Conservation (phyloP, 2,329 filamentous ascomycete genomes). For the Byssochlamys sp. region DNA sequence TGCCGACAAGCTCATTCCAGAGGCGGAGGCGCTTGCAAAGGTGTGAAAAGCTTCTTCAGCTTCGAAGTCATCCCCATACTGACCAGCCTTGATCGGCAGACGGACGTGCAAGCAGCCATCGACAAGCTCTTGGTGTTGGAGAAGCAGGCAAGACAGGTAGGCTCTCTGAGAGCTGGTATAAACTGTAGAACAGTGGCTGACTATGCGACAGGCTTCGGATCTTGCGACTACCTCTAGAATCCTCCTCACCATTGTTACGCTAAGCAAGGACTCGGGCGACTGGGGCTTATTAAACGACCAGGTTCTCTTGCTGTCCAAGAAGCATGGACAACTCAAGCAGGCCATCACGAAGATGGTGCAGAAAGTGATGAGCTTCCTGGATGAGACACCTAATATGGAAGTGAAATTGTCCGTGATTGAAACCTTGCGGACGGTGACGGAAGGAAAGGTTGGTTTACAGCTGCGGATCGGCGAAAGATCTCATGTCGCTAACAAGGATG, state of each 20-base stretch:
- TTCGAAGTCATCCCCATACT: slow-evolving; percentile 6
- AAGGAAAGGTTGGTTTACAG: slow-evolving; percentile 62
- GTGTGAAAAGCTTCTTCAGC: slow-evolving; percentile 39
- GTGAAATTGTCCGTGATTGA: slow-evolving; percentile 91
- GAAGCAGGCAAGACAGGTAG: slow-evolving; percentile 92
- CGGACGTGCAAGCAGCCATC: slow-evolving; percentile 72
- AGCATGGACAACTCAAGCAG: slow-evolving; percentile 98
- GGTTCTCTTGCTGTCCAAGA: slow-evolving; percentile 90
- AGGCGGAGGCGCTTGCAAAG: slow-evolving; percentile 81
- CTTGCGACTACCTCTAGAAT: slow-evolving; percentile 87
- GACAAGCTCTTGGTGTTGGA: slow-evolving; percentile 87
- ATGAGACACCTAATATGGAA: slow-evolving; percentile 72
- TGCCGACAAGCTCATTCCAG: slow-evolving; percentile 80
- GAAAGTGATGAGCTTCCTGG: slow-evolving; percentile 82
- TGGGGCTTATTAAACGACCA: slow-evolving; percentile 96
- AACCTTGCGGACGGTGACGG: slow-evolving; percentile 87
- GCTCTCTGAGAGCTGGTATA: slow-evolving; percentile 10
- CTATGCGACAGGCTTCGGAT: slow-evolving; percentile 66
- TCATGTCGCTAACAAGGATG: slow-evolving; percentile 5
- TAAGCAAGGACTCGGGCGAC: slow-evolving; percentile 85
- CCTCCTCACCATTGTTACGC: slow-evolving; percentile 76
- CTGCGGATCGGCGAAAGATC: background rate
- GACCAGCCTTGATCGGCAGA: slow-evolving; percentile 19
- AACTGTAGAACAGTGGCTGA: slow-evolving; percentile 13
- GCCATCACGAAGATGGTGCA: slow-evolving; percentile 99